Conservation (phyloP, 495 filamentous ascomycete species). For the Podospora didyma region DNA sequence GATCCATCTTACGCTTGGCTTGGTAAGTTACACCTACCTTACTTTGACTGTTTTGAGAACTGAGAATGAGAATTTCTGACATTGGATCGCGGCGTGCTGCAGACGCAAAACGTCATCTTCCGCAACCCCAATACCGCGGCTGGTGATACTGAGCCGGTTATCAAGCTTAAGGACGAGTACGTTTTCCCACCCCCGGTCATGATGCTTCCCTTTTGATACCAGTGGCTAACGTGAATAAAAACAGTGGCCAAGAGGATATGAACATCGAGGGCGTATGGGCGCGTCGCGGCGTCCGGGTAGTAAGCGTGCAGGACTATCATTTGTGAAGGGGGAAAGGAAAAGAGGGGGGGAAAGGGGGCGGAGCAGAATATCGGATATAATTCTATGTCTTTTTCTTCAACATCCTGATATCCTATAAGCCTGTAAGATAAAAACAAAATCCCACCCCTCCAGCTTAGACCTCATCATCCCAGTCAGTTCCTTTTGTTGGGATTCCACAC, state of each 20-base stretch:
- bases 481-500: too few species aligned
- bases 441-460: too few species aligned
- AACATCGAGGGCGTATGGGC: conserved; percentile 46
- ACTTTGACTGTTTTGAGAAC: neutral
- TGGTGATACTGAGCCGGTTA: conserved; percentile 42
- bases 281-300: conserved; percentile 33
- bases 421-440: too few species aligned
- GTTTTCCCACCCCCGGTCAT: conserved; percentile 11
- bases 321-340: conserved; percentile 13
- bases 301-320: conserved; percentile 35
- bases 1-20: conserved; percentile 50
- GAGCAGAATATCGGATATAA: neutral
- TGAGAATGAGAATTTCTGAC: neutral
- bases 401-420: too few species aligned
- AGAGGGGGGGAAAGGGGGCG: neutral
- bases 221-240: conserved; percentile 11
- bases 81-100: neutral
- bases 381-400: too few species aligned
- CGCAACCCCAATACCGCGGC: conserved; percentile 42
- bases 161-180: conserved; percentile 44
- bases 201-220: neutral
- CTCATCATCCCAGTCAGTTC: too few species aligned
- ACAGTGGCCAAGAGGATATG: conserved; percentile 42
- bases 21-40: conserved; percentile 33
- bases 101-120: conserved; percentile 50